A percentile compares a stretch with the other conserved stretches of the same genome.
Conservation (phyloP, 2,329 filamentous ascomycete genomes). For the Ophiostoma himal-ulmi region DNA sequence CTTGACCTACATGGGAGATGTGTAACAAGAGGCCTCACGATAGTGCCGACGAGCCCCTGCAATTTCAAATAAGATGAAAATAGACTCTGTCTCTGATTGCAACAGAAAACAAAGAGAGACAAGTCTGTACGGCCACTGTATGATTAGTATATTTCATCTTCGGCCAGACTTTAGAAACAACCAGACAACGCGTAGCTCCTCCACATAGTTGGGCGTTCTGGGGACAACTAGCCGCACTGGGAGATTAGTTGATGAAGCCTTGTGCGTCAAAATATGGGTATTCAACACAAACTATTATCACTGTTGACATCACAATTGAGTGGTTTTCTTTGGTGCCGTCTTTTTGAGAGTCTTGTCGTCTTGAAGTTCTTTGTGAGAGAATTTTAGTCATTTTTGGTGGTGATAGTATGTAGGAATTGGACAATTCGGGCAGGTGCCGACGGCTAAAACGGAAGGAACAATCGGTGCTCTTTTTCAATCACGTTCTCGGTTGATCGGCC, state of each 20-base stretch:
- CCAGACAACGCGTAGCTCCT: slow-evolving; percentile 20
- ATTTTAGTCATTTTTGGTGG: neutral
- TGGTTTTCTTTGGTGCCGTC: neutral
- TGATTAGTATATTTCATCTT: neutral
- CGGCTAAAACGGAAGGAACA: neutral
- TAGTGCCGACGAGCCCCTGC: neutral
- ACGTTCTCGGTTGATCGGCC: neutral
- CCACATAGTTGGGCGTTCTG: slow-evolving; percentile 23
- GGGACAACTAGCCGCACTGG: slow-evolving; percentile 3
- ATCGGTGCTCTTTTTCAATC: neutral
- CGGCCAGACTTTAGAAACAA: neutral
- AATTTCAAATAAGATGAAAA: neutral
- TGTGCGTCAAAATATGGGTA: neutral
- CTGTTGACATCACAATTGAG: neutral
- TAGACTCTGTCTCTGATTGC: neutral
- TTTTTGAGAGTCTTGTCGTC: neutral
- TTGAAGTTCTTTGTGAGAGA: neutral
- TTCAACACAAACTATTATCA: neutral
- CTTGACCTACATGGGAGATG: neutral
- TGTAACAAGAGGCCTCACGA: slow-evolving; percentile 6
- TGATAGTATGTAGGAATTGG: too few relatives aligned
- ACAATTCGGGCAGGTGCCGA: neutral
- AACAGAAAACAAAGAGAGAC: neutral
- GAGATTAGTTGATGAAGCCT: neutral
- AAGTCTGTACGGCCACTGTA: neutral